These are phyloP conservation scores for Fusarium tjaetaba DNA, from an alignment of 2,329 filamentous ascomycete species.

Conservation along the genomic window DNA sequence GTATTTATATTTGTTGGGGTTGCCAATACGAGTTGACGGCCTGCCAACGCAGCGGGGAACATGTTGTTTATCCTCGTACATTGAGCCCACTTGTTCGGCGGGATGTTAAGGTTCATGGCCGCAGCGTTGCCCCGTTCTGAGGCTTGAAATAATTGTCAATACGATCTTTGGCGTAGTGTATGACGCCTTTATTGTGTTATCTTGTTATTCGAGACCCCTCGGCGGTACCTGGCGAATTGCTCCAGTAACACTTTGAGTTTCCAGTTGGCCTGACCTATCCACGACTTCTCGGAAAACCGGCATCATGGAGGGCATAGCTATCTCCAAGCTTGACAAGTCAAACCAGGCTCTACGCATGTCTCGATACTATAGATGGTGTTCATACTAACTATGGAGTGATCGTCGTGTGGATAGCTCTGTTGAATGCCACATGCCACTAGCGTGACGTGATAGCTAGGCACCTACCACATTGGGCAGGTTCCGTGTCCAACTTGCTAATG, in stretches of 20 bases:
- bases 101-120: no score
- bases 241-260: no score
- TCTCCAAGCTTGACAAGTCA: fast-evolving
- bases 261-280: background rate
- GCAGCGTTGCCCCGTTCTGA: no score
- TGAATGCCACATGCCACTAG: background rate
- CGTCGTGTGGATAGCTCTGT: background rate
- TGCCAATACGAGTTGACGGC: background rate
- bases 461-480: background rate
- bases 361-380: background rate
- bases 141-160: no score
- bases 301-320: background rate
- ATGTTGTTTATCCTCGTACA: no score
- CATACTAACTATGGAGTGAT: background rate
- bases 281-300: background rate
- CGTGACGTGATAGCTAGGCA: background rate
- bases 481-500: no score
- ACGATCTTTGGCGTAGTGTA: no score
- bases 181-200: no score
- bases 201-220: no score
- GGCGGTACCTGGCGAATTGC: no score
- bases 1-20: background rate
- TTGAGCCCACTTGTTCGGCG: no score
- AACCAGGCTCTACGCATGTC: background rate
- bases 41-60: no score